phyloP scores from a whole-genome alignment of 805 yeast genomes.

The Kazachstania taianensis region DNA sequence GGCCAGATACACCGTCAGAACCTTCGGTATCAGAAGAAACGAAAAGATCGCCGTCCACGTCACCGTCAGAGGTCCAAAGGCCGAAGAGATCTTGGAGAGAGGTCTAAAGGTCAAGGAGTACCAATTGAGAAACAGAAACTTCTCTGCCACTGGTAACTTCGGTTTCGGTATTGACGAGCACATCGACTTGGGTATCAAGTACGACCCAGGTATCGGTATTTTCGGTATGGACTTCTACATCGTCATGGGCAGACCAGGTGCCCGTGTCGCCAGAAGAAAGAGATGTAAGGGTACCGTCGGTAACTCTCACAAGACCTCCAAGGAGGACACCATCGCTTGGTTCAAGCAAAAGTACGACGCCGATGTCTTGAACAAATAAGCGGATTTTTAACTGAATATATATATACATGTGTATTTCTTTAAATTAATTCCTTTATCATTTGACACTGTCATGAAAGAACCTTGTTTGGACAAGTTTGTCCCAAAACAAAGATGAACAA shows the following conservation, averaged over 20 bases:
- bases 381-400: conserved; percentile 3
- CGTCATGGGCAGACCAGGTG: conserved; percentile 98
- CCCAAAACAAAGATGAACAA: neutral
- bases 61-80: conserved; percentile 99
- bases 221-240: conserved; percentile 99
- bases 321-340: conserved; percentile 95
- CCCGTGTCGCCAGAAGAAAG: conserved; percentile 98
- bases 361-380: conserved; percentile 79
- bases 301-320: conserved; percentile 81
- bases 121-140: conserved; percentile 90
- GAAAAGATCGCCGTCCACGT: conserved; percentile 99
- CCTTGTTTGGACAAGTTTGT: neutral
- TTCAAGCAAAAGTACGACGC: conserved; percentile 99
- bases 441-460: neutral
- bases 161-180: conserved; percentile 99
- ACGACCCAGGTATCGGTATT: conserved; percentile 98
- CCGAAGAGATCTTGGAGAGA: conserved; percentile 98
- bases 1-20: conserved; percentile 99
- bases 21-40: conserved; percentile 99
- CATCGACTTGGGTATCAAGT: conserved; percentile 99
- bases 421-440: neutral
- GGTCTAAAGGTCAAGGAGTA: conserved; percentile 99
- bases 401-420: too few species aligned
- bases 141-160: conserved; percentile 98
- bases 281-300: conserved; percentile 83